Evolutionary conservation across 306 rosid genomes (phyloP).

Genomic region (Glycyrrhiza uralensis): DNA sequence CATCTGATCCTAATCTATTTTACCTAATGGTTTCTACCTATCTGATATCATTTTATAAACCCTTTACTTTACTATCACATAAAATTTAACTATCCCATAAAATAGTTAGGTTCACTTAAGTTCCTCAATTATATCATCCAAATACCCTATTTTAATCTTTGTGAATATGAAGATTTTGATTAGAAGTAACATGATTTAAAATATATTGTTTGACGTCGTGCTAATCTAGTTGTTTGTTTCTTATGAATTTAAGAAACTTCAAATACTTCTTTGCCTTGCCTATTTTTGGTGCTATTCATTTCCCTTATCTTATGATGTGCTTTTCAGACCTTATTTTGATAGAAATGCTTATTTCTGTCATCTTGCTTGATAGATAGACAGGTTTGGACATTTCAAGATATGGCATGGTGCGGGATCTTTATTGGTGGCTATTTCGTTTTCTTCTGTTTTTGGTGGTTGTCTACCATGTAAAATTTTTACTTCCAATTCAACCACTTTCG

Average conservation of each 20-base stretch:
- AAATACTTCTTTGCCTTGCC: not conserved
- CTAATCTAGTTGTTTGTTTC: not conserved
- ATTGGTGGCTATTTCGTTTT: constrained; percentile 93
- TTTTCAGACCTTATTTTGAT: constrained; percentile 19
- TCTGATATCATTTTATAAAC: not conserved
- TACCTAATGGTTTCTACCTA: not conserved
- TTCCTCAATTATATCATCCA: not conserved
- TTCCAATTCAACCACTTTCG: constrained; percentile 47
- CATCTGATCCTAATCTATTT: not conserved
- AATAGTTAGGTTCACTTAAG: not conserved
- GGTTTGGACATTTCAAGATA: constrained; percentile 92
- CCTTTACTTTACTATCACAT: not conserved
- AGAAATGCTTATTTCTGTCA: constrained; percentile 16
- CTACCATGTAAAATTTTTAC: constrained; percentile 64
- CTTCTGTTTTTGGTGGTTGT: constrained; percentile 95
- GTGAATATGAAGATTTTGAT: not conserved
- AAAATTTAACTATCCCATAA: not conserved
- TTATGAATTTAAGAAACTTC: not conserved
- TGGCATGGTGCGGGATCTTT: constrained; percentile 98
- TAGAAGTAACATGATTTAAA: not conserved
- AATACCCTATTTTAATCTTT: constrained; percentile 1
- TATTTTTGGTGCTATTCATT: not conserved
- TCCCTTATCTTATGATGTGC: not conserved
- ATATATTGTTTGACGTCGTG: not conserved
- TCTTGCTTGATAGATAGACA: constrained; percentile 73